phyloP scores from a whole-genome alignment of 2,329 filamentous ascomycete genomes.

The Hypomyces rosellus region DNA sequence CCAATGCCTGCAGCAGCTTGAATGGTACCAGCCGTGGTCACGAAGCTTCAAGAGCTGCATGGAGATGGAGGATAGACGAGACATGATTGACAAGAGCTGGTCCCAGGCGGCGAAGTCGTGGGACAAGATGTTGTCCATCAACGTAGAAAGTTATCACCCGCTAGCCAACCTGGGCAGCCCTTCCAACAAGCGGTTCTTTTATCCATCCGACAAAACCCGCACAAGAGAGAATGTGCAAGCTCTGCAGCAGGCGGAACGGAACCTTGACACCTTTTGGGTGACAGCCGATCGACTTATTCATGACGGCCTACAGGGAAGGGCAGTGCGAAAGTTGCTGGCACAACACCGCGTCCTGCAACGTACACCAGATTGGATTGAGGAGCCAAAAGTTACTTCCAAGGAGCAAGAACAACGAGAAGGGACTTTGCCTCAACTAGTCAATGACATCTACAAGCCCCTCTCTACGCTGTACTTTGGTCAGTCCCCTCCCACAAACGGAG shows the following conservation, averaged over 20 bases:
- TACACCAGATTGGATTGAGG: slow-evolving; percentile 44
- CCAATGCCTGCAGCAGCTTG: no score
- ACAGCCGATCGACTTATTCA: slow-evolving; percentile 13
- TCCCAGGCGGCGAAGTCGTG: slow-evolving; percentile 14
- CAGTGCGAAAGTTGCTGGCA: slow-evolving; percentile 15
- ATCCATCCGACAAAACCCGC: slow-evolving; percentile 37
- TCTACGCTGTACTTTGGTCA: slow-evolving; percentile 18
- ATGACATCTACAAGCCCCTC: slow-evolving; percentile 16
- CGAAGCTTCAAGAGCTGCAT: no score
- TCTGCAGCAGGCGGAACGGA: slow-evolving; percentile 40
- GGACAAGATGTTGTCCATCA: no score
- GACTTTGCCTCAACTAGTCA: no score
- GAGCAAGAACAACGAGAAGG: neutral
- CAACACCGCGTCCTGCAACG: slow-evolving; percentile 34
- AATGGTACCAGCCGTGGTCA: no score
- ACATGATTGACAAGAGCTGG: no score
- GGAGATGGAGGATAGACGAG: no score
- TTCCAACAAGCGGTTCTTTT: slow-evolving; percentile 28
- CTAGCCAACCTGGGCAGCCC: no score
- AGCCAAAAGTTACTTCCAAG: slow-evolving; percentile 13
- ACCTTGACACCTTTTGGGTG: slow-evolving; percentile 17
- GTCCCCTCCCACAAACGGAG: no score
- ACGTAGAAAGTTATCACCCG: no score
- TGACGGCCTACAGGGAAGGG: no score
- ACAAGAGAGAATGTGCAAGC: slow-evolving; percentile 38